Evolutionary conservation across 2,329 filamentous ascomycete genomes (phyloP), one percentile per base, ranked within the genome.

Genomic region (Cladobotryum mycophilum): DNA sequence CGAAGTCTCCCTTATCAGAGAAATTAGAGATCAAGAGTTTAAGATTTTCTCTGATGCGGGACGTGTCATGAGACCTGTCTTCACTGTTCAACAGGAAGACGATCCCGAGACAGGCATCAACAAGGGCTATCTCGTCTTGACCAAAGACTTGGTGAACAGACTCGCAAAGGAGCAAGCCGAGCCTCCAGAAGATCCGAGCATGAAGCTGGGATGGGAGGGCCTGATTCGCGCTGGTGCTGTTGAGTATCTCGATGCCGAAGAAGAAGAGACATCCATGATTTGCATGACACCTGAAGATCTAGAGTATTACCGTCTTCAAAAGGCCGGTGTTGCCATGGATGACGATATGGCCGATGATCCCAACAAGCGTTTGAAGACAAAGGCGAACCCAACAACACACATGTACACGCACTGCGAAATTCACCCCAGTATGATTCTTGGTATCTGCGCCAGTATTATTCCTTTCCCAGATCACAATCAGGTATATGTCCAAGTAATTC

Each of bases 381-480:
- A 85, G 62, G 82, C 93, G 40, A 96, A 95, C 62, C 84, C 88
- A 18, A 87, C 85, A 5, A 90, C 92, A 14, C 88, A 95, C 70
- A 89, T 86, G 63, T 97, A 92, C 78, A 99, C 93, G 0, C 95
- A 99, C 69, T 99, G 95, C 70, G 93, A 99, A 72, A 97, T 99
- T 67, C 95, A 99, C 63, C 95, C 93, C 17, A 96, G 90, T 70
- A 99, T 99, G 93, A 93, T 99, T 68, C 75, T 99, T 49, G 93
- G 93, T 66, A 95, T 99, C 57, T 99, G 95, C 66, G 93, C 93
- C 62, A 96, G 91, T 73, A 99, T 99, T 69, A 99, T 99, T 76
- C 93, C 93, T 0, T 99, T 99, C 82, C 93, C 95, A 1, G 93
- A 99, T 73, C 93, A 99, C 75, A 99, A 99, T 68, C 89, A 89